phyloP scores from a whole-genome alignment of 169 alveolate species.

The Neospora caninum region DNA sequence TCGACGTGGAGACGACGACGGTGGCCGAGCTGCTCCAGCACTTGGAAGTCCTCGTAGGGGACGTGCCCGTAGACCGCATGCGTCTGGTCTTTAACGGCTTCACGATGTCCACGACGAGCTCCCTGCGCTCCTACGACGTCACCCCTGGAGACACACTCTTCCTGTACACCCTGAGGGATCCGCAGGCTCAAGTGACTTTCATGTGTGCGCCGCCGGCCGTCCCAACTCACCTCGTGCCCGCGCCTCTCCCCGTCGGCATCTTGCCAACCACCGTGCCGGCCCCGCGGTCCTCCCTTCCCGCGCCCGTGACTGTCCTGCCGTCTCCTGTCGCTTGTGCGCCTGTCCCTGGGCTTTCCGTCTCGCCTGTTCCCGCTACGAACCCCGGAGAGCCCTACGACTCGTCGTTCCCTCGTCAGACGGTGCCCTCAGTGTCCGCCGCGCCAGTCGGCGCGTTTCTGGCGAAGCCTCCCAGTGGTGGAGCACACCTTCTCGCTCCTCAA shows the following conservation, averaged over 20 bases:
- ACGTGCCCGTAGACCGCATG: constrained; percentile 37
- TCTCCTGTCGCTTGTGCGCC: neutral
- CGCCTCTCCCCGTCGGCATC: constrained; percentile 12
- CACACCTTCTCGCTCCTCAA: too few species aligned
- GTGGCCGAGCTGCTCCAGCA: constrained; percentile 53
- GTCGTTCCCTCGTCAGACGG: too few species aligned
- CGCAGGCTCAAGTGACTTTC: neutral
- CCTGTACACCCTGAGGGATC: constrained; percentile 46
- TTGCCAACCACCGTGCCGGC: neutral
- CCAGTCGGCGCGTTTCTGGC: too few species aligned
- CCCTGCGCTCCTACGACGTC: constrained; percentile 56
- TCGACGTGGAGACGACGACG: constrained; percentile 48
- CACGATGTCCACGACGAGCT: constrained; percentile 33
- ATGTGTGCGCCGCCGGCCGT: neutral
- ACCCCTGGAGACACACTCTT: constrained; percentile 60
- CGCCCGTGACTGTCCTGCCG: neutral
- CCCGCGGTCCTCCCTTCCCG: neutral
- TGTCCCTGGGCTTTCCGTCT: neutral
- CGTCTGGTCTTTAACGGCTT: constrained; percentile 64
- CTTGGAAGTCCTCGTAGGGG: constrained; percentile 6
- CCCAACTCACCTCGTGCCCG: neutral
- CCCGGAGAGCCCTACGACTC: too few species aligned
- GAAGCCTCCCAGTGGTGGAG: too few species aligned
- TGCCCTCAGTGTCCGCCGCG: too few species aligned
- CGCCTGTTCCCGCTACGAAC: neutral